These are phyloP conservation scores for Torulaspora gathmanii DNA, from an alignment of 805 yeast genomes.

Conservation along the genomic window DNA sequence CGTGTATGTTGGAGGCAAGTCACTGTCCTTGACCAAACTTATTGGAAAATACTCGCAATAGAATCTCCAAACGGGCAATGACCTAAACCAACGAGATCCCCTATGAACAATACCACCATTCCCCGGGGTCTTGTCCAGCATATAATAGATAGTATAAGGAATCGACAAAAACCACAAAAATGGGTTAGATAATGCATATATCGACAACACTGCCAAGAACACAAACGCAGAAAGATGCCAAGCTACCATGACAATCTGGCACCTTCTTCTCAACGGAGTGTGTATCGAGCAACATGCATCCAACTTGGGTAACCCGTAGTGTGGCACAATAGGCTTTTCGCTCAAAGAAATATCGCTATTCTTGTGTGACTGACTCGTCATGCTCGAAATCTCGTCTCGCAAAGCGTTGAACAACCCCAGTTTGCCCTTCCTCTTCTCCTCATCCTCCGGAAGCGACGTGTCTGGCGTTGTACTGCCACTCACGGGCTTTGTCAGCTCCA, in stretches of 20 bases:
- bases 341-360: background rate
- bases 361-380: background rate
- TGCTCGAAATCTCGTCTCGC: constrained; percentile 3
- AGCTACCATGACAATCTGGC: constrained; percentile 63
- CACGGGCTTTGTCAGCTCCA: constrained; percentile 3
- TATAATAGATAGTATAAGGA: constrained; percentile 59
- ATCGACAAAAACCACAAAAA: constrained; percentile 62
- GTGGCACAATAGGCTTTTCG: constrained; percentile 1
- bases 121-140: constrained; percentile 60
- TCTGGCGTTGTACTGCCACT: constrained; percentile 8
- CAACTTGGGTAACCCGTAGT: constrained; percentile 4
- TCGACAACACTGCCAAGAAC: constrained; percentile 46
- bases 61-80: constrained; percentile 57
- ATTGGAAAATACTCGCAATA: constrained; percentile 82
- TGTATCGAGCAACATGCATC: constrained; percentile 44
- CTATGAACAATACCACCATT: constrained; percentile 66
- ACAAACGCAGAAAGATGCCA: constrained; percentile 71
- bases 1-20: constrained; percentile 69
- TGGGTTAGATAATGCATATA: constrained; percentile 55
- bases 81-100: constrained; percentile 52
- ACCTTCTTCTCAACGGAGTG: constrained; percentile 52
- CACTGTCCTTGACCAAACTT: constrained; percentile 57
- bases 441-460: constrained; percentile 5
- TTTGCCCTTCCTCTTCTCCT: constrained; percentile 1
- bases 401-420: constrained; percentile 2